Base-by-base conservation (phyloP, 2,329 filamentous ascomycete species). In the Aureobasidium sp. region DNA sequence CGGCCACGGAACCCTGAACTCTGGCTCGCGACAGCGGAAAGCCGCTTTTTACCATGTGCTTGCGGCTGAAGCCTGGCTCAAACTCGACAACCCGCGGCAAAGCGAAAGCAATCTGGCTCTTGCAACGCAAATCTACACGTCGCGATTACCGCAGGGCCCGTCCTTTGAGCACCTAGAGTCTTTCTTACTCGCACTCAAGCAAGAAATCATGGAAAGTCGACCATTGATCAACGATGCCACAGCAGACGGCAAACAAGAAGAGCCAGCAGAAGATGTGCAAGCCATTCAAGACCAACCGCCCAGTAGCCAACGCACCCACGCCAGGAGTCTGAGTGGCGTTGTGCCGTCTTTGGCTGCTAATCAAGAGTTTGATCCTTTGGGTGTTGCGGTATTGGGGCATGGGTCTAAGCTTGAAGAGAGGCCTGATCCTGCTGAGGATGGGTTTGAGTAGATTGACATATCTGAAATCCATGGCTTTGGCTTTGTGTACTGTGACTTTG, bases 41-140 rank as follows among this genome's bases (percentile, higher is more conserved):
- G 89, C 92, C 2, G 94, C 90, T 0, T 83, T 96, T 66, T 99
- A 92, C 92, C 88, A 87, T 67, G 82, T 94, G 25, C 81, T 96
- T 42, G 88, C 90, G 1, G 87, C 91, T 0, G 89, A 96, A 68
- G 83, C 86, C 1, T 99, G 94, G 94, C 79, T 93, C 61, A 82
- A 83, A 56, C 83, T 92, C 65, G 85, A 83, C 37, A 92, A 93
- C 70, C 85, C 86, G 59, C 84, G 88, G 15, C 89, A 95, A 70
- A 89, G 91, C 0, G 89, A 90, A 67, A 82, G 84, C 63, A 90
- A 89, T 66, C 81, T 97, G 1, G 85, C 89, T 53, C 85, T 88
- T 66, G 90, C 90, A 0, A 74, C 81, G 51, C 72, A 75, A 12
- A 72, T 85, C 1, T 86, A 86, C 67, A 74, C 74, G 3, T 72